Evolutionary conservation across 2,329 filamentous ascomycete species (phyloP).

Genomic region (Xylariomycetidae sp.): DNA sequence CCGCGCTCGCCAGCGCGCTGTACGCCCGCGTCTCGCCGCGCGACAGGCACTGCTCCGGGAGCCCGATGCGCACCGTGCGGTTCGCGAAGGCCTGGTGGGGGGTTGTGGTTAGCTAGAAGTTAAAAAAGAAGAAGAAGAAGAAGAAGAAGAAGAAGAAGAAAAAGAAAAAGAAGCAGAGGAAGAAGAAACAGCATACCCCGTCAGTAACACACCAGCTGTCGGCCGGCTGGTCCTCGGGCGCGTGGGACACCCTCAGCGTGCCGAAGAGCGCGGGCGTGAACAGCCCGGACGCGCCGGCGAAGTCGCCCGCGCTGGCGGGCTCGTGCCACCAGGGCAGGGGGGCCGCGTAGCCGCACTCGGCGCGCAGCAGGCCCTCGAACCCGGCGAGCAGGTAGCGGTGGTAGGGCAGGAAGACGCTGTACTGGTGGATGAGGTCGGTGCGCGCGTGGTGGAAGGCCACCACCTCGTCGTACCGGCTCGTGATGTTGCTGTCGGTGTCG

Average conservation of each 20-base stretch:
- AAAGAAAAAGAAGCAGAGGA: no score
- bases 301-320: background rate
- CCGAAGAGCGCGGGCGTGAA: slow-evolving; percentile 1
- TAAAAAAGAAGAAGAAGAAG: no score
- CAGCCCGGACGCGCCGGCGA: background rate
- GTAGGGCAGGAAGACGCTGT: background rate
- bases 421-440: background rate
- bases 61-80: background rate
- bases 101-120: no score
- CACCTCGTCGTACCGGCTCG: background rate
- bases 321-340: background rate
- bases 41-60: background rate
- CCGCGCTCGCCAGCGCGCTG: background rate
- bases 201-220: background rate
- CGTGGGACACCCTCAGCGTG: background rate
- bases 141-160: no score
- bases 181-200: background rate
- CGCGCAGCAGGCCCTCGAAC: background rate
- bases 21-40: background rate
- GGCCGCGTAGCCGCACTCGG: background rate
- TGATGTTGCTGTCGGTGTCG: no score
- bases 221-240: background rate
- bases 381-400: background rate
- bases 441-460: background rate
- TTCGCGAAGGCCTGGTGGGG: background rate